A percentile compares a stretch with the other conserved stretches of the same genome.
These are phyloP conservation scores for Elymus sibiricus DNA, from an alignment of 176 grass and related monocot species.

Conservation along the genomic window DNA sequence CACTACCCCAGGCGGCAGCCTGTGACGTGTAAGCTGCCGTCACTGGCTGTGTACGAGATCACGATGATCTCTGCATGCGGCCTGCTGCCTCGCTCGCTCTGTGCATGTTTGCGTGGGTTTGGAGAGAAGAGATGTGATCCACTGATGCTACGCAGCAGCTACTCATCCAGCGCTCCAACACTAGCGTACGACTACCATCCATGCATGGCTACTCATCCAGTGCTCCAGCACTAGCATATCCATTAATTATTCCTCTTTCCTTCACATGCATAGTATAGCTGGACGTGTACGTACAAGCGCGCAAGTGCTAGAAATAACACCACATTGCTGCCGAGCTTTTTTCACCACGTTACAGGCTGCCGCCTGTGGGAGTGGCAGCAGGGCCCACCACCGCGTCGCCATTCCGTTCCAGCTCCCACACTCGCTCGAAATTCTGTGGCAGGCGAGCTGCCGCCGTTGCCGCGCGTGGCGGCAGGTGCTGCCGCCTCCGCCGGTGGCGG, in stretches of 20 bases:
- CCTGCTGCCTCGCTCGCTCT: neutral
- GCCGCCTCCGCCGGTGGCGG: too few relatives aligned
- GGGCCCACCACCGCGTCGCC: too few relatives aligned
- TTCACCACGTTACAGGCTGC: too few relatives aligned
- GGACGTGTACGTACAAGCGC: neutral
- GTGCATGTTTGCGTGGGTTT: conserved; percentile 48
- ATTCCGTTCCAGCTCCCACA: too few relatives aligned
- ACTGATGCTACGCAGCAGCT: neutral
- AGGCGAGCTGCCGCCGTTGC: too few relatives aligned
- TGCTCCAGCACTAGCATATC: neutral
- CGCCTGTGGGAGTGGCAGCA: too few relatives aligned
- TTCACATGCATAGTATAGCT: neutral
- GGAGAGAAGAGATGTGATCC: conserved; percentile 38
- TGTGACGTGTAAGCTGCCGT: too few relatives aligned
- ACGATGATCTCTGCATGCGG: neutral
- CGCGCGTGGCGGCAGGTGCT: too few relatives aligned
- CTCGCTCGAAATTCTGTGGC: too few relatives aligned
- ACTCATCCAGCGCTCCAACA: too few relatives aligned
- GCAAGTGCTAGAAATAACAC: neutral
- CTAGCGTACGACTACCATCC: neutral
- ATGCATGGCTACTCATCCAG: neutral
- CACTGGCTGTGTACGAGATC: conserved; percentile 3
- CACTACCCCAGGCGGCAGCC: too few relatives aligned
- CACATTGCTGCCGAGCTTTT: too few relatives aligned
- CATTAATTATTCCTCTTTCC: neutral